Evolutionary conservation across 768 basidiomycete species (phyloP), one percentile per base, ranked within the genome.

Genomic region (Holtermanniella nyarrowii): DNA sequence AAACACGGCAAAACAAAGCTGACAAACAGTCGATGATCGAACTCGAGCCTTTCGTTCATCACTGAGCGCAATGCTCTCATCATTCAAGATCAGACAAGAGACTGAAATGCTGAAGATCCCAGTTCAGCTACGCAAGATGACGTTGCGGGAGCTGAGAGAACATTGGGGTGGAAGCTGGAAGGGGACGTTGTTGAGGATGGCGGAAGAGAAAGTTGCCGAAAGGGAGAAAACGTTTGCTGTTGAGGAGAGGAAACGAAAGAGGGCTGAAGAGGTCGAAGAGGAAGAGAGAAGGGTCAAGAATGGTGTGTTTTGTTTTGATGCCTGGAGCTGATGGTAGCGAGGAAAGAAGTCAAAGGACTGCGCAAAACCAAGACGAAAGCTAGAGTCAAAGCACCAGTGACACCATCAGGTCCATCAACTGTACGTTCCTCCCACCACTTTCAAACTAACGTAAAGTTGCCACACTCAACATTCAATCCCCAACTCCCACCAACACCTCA

Each of bases 381-480:
- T 16, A 20, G 5, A 39, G 22, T 24, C n/a, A n/a, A 14, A 25
- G n/a, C n/a, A 14, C 46, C 23, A 22, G 48, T 49, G 11, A 14
- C 43, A 26, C 7, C 46, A 26, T 46, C 44, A 26, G 25, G 21
- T 23, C 20, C 24, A 13, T 22, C 20, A 23, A 22, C 7, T 23
- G 40, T 21, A 5, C 7, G 4, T 39, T n/a, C 24, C 40, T 53
- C 49, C 24, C 24, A 50, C 44, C 40, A 1, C 22, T 20, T 0
- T 48, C 62, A 20, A 21, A 12, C 16, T n/a, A 26, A 54, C 61
- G 44, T 54, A 20, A 49, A 66, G 14, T 60, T 59, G 31, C 63
- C 63, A 52, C 52, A 65, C 46, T 56, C 61, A 49, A 52, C 61
- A 31, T 90, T 91, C 72, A 85, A 86, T 47, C 87, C 86, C 0